Percentiles rank a stretch among this genome's conserved stretches.
phyloP scores from a whole-genome alignment of 225 moss, liverwort and hornwort species.

The Physcomitrellopsis africana region DNA sequence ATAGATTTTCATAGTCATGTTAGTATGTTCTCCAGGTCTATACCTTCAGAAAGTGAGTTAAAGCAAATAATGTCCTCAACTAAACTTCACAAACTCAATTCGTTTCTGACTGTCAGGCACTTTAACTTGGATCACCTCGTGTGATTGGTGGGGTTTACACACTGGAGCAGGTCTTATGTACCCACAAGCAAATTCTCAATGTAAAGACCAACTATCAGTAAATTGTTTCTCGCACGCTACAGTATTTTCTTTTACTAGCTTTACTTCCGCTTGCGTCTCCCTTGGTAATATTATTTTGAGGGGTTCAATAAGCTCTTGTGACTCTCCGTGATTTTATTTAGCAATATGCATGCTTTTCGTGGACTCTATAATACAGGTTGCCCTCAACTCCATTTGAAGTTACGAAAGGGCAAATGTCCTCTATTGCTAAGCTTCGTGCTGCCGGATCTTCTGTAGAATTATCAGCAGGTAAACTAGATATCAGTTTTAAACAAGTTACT shows the following conservation, averaged over 20 bases:
- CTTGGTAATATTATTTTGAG: constrained; percentile 10
- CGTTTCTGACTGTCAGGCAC: constrained; percentile 32
- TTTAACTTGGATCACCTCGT: constrained; percentile 16
- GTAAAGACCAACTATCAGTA: constrained; percentile 35
- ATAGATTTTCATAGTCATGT: background rate
- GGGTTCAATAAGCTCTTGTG: background rate
- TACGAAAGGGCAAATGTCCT: constrained; percentile 94
- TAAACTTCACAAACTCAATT: constrained; percentile 27
- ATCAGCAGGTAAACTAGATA: constrained; percentile 68
- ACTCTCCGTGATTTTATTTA: background rate
- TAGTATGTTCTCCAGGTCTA: background rate
- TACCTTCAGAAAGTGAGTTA: background rate
- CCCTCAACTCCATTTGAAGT: constrained; percentile 77
- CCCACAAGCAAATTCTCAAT: constrained; percentile 39
- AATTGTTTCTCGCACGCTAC: constrained; percentile 1
- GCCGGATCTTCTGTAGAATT: constrained; percentile 71
- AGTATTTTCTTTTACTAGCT: constrained; percentile 13
- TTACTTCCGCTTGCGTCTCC: background rate
- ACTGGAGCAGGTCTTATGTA: constrained; percentile 49
- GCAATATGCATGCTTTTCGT: constrained; percentile 20
- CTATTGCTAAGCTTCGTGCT: constrained; percentile 89
- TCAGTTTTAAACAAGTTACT: background rate
- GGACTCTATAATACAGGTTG: constrained; percentile 61
- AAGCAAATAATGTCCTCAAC: background rate
- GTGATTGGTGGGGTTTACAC: constrained; percentile 29